phyloP scores from a whole-genome alignment of 2,329 filamentous ascomycete genomes.

The Cephalotrichum gorgonifer region DNA sequence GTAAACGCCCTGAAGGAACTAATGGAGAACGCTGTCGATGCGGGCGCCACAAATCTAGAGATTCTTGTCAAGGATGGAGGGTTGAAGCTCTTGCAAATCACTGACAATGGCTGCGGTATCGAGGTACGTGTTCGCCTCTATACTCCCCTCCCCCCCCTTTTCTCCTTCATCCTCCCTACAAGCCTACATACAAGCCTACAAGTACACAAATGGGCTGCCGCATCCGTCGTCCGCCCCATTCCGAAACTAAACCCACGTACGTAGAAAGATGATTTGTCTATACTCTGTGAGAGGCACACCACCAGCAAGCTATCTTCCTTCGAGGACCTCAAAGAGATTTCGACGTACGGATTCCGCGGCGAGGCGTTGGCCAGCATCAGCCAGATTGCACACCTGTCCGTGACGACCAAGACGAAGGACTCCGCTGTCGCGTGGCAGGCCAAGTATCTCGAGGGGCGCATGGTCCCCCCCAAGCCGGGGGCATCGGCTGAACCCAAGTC shows the following conservation, averaged over 20 bases:
- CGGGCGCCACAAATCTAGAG: conserved; percentile 85
- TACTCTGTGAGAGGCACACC: conserved; percentile 91
- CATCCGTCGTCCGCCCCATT: background rate
- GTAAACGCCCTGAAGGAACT: conserved; percentile 94
- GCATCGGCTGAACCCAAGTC: conserved; percentile 79
- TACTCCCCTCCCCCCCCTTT: background rate
- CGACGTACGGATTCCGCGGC: conserved; percentile 94
- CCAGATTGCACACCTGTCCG: conserved; percentile 90
- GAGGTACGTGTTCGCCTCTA: conserved; percentile 52
- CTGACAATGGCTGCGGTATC: conserved; percentile 93
- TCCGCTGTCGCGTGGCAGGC: conserved; percentile 87
- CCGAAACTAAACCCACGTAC: background rate
- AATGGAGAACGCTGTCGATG: conserved; percentile 94
- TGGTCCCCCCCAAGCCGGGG: conserved; percentile 76
- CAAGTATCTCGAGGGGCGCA: conserved; percentile 72
- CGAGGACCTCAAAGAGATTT: conserved; percentile 81
- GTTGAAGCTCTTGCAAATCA: conserved; percentile 89
- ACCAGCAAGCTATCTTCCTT: conserved; percentile 93
- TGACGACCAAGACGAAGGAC: conserved; percentile 86
- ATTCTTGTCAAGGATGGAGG: conserved; percentile 91
- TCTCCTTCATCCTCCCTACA: background rate
- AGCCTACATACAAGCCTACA: background rate
- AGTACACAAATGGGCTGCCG: background rate
- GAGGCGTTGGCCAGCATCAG: conserved; percentile 96
- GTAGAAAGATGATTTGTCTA: conserved; percentile 80